These are phyloP conservation scores for Didymellaceae sp. DNA, from an alignment of 2,329 filamentous ascomycete genomes.

Conservation along the genomic window DNA sequence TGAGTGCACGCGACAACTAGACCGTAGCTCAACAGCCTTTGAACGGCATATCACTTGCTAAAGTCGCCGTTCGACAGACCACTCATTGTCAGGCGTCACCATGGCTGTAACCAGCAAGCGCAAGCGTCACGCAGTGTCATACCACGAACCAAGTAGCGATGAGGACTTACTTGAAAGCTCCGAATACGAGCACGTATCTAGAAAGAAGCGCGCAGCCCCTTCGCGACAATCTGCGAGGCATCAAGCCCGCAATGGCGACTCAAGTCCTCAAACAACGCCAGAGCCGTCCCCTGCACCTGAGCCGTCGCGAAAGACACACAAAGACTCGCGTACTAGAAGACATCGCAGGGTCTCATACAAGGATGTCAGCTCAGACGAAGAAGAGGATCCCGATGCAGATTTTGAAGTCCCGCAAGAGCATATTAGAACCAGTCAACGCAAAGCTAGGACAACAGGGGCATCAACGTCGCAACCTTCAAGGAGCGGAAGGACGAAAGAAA, in stretches of 20 bases:
- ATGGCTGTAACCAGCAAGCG: constrained; percentile 44
- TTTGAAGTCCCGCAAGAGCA: constrained; percentile 30
- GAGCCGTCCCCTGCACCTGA: constrained; percentile 8
- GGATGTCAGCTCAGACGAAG: constrained; percentile 43
- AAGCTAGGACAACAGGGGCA: constrained; percentile 11
- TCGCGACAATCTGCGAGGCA: constrained; percentile 37
- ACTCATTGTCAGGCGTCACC: constrained; percentile 8
- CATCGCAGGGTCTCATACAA: constrained; percentile 39
- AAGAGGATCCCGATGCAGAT: constrained; percentile 35
- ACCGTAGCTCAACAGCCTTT: constrained; percentile 8
- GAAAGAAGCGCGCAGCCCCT: constrained; percentile 26
- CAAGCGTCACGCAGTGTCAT: constrained; percentile 45
- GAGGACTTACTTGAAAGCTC: constrained; percentile 36
- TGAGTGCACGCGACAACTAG: constrained; percentile 7
- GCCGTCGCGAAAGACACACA: constrained; percentile 3
- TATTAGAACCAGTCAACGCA: constrained; percentile 17
- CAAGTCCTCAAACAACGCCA: constrained; percentile 15
- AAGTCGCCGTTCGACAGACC: not conserved
- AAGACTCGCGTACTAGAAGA: constrained; percentile 19
- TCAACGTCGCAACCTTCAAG: constrained; percentile 21
- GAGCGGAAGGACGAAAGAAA: not conserved
- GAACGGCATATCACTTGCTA: not conserved
- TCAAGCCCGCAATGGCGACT: constrained; percentile 21
- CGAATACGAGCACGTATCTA: constrained; percentile 15
- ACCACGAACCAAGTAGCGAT: constrained; percentile 46